Conservation (phyloP, 2,329 filamentous ascomycete genomes). For the Xenoacremonium recifei region DNA sequence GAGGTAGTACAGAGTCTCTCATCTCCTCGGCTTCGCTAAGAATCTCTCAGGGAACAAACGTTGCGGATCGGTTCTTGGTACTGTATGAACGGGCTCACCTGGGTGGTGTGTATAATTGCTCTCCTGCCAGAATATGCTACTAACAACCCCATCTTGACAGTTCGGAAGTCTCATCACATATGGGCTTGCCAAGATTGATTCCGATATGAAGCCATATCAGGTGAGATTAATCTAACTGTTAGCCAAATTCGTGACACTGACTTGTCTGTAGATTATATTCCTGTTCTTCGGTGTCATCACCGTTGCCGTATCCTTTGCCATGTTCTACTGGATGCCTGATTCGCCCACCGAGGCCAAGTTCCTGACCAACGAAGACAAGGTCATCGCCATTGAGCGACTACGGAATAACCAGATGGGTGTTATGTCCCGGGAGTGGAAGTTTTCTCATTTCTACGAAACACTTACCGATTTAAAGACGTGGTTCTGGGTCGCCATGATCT, state of each 20-base stretch:
- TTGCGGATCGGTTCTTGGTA: slow-evolving; percentile 58
- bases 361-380: slow-evolving; percentile 48
- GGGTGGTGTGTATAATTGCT: slow-evolving; percentile 38
- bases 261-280: slow-evolving; percentile 46
- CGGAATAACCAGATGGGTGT: slow-evolving; percentile 55
- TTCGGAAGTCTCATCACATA: slow-evolving; percentile 56
- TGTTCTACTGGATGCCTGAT: slow-evolving; percentile 49
- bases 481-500: slow-evolving; percentile 55
- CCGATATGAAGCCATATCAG: slow-evolving; percentile 46
- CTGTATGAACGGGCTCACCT: slow-evolving; percentile 58
- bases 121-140: too few relatives aligned
- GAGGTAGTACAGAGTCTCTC: slow-evolving; percentile 21
- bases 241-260: too few relatives aligned
- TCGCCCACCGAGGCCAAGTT: slow-evolving; percentile 50
- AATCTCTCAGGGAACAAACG: slow-evolving; percentile 48
- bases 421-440: slow-evolving; percentile 50
- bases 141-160: slow-evolving; percentile 26
- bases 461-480: slow-evolving; percentile 58
- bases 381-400: slow-evolving; percentile 53
- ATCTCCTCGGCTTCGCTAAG: slow-evolving; percentile 6
- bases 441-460: slow-evolving; percentile 52
- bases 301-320: slow-evolving; percentile 42
- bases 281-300: slow-evolving; percentile 53
- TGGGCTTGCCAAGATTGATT: slow-evolving; percentile 56
- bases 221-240: slow-evolving; percentile 29